Base-by-base conservation (phyloP, 306 rosid genomes). In the Vicia sativa region DNA sequence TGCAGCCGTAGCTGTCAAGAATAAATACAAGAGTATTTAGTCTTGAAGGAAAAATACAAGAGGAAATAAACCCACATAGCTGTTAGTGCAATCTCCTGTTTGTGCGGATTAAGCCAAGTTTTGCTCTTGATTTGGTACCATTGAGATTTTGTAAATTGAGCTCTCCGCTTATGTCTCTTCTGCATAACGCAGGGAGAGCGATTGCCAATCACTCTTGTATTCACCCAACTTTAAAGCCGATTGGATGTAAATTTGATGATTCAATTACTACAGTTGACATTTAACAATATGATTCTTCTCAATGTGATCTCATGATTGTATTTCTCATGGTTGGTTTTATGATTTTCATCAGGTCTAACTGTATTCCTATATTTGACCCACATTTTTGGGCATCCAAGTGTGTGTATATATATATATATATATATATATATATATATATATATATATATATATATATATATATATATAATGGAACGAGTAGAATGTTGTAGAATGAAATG, bases 161-260 rank as follows among this genome's bases (percentile, higher is more conserved):
- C 90, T 87, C 85, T 87, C 96, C 88, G 95, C 92, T 56, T 86
- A 67, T 84, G 91, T 84, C 49, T 74, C 71, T 80, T 61, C 18
- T 52, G 73, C 87, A 61, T 87, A 71, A 76, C 54, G 91, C 98
- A 45, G 96, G 73, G 98, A 89, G 86, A 86, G 92, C 58, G 58
- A 71, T 63, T 76, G 62, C 62, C 62, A 16, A 41, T 63, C 38
- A 45, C 68, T 54, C 15, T 34, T 23, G 14, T 55, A 39, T 41
- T 53, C 65, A 65, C 78, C 71, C 14, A 78, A 70, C 38, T 62
- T 72, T 41, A 45, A 60, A 54, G 49, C 34, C 10, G 18, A 55
- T 55, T 26, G 59, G 62, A 74, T 81, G 83, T 74, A 81, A 65
- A 78, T 81, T 72, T 81, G 14, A 69, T 19, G 16, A 59, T 75